A percentile compares a stretch with the other conserved stretches of the same genome.
Conservation (phyloP, 2,329 filamentous ascomycete genomes). For the Aspergillus sp. region DNA sequence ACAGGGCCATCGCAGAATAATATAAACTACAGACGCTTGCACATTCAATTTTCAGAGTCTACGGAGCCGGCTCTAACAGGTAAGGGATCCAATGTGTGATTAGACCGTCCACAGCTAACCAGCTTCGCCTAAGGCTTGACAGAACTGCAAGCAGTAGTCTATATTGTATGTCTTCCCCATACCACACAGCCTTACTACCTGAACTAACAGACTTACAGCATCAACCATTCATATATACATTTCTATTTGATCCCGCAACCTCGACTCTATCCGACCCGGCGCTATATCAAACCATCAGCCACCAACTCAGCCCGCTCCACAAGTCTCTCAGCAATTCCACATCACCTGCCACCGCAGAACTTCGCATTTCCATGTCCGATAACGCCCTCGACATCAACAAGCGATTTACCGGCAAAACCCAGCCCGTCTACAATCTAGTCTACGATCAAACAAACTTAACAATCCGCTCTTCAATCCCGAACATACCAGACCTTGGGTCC, state of each 20-base stretch:
- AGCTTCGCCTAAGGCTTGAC: slow-evolving; percentile 14
- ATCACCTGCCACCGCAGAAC: slow-evolving; percentile 43
- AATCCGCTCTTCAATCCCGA: slow-evolving; percentile 63
- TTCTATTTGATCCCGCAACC: slow-evolving; percentile 50
- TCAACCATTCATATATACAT: slow-evolving; percentile 55
- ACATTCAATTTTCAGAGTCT: slow-evolving; percentile 32
- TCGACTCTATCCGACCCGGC: slow-evolving; percentile 43
- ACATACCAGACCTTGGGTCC: slow-evolving; percentile 60
- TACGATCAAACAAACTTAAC: slow-evolving; percentile 62
- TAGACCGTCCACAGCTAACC: neutral
- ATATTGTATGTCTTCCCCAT: slow-evolving; percentile 37
- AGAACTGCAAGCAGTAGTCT: slow-evolving; percentile 44
- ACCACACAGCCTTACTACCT: neutral
- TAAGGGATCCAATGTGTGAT: slow-evolving; percentile 3
- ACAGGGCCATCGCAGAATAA: slow-evolving; percentile 29
- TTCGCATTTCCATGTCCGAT: slow-evolving; percentile 38
- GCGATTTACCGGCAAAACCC: slow-evolving; percentile 32
- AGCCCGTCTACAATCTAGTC: slow-evolving; percentile 61
- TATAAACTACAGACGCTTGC: slow-evolving; percentile 40
- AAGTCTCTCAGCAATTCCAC: slow-evolving; percentile 50
- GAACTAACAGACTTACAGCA: slow-evolving; percentile 32
- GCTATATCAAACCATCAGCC: slow-evolving; percentile 52
- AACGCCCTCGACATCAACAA: slow-evolving; percentile 37
- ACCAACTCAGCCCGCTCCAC: slow-evolving; percentile 52
- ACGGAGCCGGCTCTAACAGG: slow-evolving; percentile 19